Base-by-base conservation (phyloP, 1,284 basidiomycete species). In the Heterobasidion annosum region DNA sequence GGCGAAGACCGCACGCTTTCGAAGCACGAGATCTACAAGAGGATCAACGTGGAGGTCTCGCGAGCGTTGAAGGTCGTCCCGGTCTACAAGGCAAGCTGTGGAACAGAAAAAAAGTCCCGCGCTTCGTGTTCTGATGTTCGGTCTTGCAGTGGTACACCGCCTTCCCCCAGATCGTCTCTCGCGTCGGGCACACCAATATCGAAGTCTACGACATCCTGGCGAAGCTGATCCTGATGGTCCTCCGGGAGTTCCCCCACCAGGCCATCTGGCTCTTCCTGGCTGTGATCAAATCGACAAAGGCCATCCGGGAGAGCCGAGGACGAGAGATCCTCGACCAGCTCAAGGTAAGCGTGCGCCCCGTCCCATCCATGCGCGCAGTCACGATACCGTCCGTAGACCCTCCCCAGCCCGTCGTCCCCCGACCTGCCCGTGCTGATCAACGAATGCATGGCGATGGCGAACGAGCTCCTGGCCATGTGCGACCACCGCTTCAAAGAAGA, bases 101-200 rank as follows among this genome's bases (percentile, higher is more conserved):
- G 25, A 25, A 25, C 3, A 25, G 25, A 25, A 25, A 4, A 4
- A 25, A 25, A 4, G 25, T 25, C 25, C 25, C 25, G 25, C 25
- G 25, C 25, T 25, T 25, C 25, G 25, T 25, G 25, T 25, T 25
- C 25, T 25, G 25, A 25, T 25, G 3, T 5, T 42, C 46, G 32
- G n/a, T 34, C 48, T 57, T 53, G 13, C 62, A 97, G 93, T 99
- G 95, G 92, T 90, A 90, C 60, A 96, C 91, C 0, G 95, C 95
- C 0, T 94, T 98, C 60, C 94, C 97, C 7, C 97, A 99, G 74
- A 90, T 99, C 56, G 91, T 97, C 9, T 99, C 97, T 25, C 84
- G 97, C 8, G 89, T 99, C 37, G 89, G 88, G 16, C 93, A 98
- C 63, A 73, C 70, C 15, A 89, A 92, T 63, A 64, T 71, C n/a